Base-by-base conservation (phyloP, 2,329 filamentous ascomycete genomes). In the Scortechinia acanthostroma region DNA sequence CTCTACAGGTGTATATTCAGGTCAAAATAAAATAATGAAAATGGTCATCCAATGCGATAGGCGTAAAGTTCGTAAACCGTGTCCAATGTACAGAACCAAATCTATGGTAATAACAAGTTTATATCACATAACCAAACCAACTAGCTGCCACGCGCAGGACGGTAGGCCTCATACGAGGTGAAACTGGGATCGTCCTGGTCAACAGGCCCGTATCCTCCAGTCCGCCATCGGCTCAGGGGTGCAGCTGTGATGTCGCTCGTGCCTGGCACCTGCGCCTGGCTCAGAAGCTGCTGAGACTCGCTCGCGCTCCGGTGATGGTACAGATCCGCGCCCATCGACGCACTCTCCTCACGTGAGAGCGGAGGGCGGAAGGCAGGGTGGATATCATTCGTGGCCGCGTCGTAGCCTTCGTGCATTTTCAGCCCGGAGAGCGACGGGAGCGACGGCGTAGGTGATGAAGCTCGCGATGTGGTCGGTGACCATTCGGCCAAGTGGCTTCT, bases 351-450 rank as follows among this genome's bases (percentile, higher is more conserved):
- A 16, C 56, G 55, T 10, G 56, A 54, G 15, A 58, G 45, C 4
- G 60, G 55, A 3, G 53, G 50, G 15, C 60, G 61, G 56, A 64
- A 63, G 4, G 61, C 62, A 3, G 63, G 63, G 46, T 65, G 62
- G 28, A 61, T 49, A 4, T 53, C 48, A 3, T 55, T 55, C 13
- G 48, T 49, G 5, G 49, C 46, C 23, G 54, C 51, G 3, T 56
- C 54, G 42, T 55, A 56, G 6, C 51, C 50, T 4, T 62, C 59
- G 22, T 54, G 47, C 35, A 40, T 10, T 6, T 10, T 10, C 6
- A 40, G 35, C 17, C 10, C 35, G n/a, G 25, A 30, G 10, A 30
- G 10, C 10, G 10, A 10, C 10, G 10, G 25, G 10, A 30, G 25
- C 17, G 35, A 40, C 6, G 35, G 35, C 13, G 35, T 17, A 6